Conservation (phyloP, 2,329 filamentous ascomycete genomes). For the Teratosphaeria epicoccoides region DNA sequence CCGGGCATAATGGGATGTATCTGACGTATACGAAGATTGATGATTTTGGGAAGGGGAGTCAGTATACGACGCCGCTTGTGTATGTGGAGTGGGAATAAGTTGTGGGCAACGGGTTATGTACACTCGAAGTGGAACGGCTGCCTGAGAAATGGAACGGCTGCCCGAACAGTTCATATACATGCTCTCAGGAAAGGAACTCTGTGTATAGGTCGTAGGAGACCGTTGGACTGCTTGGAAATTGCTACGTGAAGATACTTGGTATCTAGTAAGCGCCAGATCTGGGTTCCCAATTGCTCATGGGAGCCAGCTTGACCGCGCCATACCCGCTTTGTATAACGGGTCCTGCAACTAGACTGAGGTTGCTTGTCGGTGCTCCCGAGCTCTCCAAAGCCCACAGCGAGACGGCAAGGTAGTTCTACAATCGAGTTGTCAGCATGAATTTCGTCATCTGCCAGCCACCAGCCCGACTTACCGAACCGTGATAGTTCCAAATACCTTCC, state of each 20-base stretch:
- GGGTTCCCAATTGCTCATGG: slow-evolving; percentile 20
- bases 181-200: no score
- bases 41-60: background rate
- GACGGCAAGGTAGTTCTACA: slow-evolving; percentile 55
- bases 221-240: no score
- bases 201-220: no score
- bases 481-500: slow-evolving; percentile 61
- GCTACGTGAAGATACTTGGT: no score
- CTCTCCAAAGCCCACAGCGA: slow-evolving; percentile 57
- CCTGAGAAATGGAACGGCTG: no score
- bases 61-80: background rate
- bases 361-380: slow-evolving; percentile 46
- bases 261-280: slow-evolving; percentile 25
- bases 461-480: slow-evolving; percentile 31
- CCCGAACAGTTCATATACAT: no score
- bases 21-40: slow-evolving; percentile 2
- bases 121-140: no score
- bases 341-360: slow-evolving; percentile 21
- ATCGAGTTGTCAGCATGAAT: background rate
- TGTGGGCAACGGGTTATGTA: background rate
- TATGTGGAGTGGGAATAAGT: slow-evolving; percentile 2
- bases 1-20: background rate
- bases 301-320: slow-evolving; percentile 20
- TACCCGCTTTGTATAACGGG: slow-evolving; percentile 25
- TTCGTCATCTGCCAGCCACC: background rate